Evolutionary conservation across 345 rosid genomes (phyloP).

Genomic region (Aegle marmelos): DNA sequence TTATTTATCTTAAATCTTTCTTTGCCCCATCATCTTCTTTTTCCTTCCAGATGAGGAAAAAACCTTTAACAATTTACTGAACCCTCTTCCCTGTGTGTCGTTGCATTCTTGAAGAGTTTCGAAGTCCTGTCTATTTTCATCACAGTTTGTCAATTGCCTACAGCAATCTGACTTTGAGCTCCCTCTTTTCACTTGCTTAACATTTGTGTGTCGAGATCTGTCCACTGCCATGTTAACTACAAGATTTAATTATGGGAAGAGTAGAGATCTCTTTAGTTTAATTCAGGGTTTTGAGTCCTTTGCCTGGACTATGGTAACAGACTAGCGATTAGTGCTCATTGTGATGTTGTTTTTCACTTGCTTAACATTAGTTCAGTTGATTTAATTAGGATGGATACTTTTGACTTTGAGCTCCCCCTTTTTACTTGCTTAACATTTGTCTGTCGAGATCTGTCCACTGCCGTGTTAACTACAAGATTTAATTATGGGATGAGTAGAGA

Average conservation of each 20-base stretch:
- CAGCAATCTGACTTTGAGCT: neutral
- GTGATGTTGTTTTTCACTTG: neutral
- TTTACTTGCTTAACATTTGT: neutral
- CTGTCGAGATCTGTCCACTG: neutral
- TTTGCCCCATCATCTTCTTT: neutral
- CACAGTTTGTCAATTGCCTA: neutral
- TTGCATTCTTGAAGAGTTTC: constrained; percentile 4
- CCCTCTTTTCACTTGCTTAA: neutral
- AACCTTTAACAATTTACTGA: neutral
- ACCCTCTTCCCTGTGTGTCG: neutral
- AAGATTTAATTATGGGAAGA: neutral
- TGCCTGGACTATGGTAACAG: neutral
- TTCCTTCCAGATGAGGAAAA: neutral
- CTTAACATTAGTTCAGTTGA: no score
- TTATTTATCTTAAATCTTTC: neutral
- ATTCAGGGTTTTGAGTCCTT: neutral
- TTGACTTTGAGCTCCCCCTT: neutral
- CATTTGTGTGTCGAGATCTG: neutral
- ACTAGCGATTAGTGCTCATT: neutral
- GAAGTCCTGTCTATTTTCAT: neutral
- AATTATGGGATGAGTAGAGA: neutral
- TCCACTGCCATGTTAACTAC: neutral
- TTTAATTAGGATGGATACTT: constrained; percentile 4
- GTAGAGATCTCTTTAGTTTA: neutral
- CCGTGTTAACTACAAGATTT: neutral